These are phyloP conservation scores for Thozetella sp. DNA, from an alignment of 495 filamentous ascomycete genomes.

Conservation along the genomic window DNA sequence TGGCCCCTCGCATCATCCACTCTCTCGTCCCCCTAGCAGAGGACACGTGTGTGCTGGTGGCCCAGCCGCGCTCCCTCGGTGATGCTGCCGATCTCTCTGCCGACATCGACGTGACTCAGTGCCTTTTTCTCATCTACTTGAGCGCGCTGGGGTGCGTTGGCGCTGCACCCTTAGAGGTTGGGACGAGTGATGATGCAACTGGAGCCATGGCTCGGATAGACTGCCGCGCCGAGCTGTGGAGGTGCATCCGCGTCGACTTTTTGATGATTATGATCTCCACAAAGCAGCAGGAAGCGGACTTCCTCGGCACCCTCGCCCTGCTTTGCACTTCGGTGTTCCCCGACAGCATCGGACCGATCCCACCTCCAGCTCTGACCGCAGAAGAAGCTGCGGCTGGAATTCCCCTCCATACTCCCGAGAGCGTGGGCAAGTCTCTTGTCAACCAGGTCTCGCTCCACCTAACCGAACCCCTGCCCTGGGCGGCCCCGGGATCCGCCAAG, in stretches of 20 bases:
- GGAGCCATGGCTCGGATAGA: slow-evolving; percentile 6
- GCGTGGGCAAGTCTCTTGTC: slow-evolving; percentile 34
- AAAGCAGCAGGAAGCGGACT: slow-evolving; percentile 44
- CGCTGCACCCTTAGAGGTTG: slow-evolving; percentile 3
- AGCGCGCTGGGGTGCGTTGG: slow-evolving; percentile 37
- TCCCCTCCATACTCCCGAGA: slow-evolving; percentile 18
- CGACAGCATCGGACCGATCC: slow-evolving; percentile 44
- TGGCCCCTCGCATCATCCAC: slow-evolving; percentile 42
- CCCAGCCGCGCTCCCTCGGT: slow-evolving; percentile 23
- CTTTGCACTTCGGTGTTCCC: slow-evolving; percentile 42
- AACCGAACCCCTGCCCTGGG: slow-evolving; percentile 36
- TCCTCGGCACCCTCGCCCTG: slow-evolving; percentile 35
- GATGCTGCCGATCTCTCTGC: slow-evolving; percentile 21
- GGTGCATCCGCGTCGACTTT: slow-evolving; percentile 45
- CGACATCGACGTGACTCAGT: slow-evolving; percentile 39
- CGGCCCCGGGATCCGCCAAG: slow-evolving; percentile 24
- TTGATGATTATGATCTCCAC: slow-evolving; percentile 41
- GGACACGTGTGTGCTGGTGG: slow-evolving; percentile 30
- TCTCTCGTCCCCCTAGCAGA: slow-evolving; percentile 41
- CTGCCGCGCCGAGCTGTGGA: slow-evolving; percentile 39
- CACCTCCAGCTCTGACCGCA: slow-evolving; percentile 15
- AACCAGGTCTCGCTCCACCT: slow-evolving; percentile 41
- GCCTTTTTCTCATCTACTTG: slow-evolving; percentile 38
- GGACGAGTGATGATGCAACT: neutral
- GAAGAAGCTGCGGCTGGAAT: slow-evolving; percentile 6